Evolutionary conservation across 768 basidiomycete species (phyloP).

Genomic region (Fomitopsis serialis): DNA sequence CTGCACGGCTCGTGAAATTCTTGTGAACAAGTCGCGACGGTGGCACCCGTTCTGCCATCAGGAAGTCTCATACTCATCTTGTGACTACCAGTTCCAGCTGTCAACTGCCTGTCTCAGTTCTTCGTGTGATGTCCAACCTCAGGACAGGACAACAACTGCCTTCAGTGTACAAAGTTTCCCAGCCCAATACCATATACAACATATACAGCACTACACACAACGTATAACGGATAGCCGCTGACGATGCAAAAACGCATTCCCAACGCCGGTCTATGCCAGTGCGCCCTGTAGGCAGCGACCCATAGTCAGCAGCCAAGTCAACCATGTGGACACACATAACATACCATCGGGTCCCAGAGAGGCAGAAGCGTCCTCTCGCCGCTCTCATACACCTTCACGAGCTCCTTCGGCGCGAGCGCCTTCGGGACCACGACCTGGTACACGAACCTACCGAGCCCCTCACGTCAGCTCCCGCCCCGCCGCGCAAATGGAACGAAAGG

Average conservation of each 20-base stretch:
- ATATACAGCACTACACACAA: too few relatives aligned
- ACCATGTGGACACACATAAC: neutral
- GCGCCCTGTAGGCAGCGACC: neutral
- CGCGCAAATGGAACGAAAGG: neutral
- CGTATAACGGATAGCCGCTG: too few relatives aligned
- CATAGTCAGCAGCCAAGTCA: neutral
- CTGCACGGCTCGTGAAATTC: too few relatives aligned
- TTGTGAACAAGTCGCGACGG: too few relatives aligned
- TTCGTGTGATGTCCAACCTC: too few relatives aligned
- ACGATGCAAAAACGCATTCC: neutral
- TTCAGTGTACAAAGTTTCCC: too few relatives aligned
- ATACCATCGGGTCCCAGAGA: constrained; percentile 89
- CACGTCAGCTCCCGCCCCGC: neutral
- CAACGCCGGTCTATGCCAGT: neutral
- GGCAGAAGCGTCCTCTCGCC: constrained; percentile 66
- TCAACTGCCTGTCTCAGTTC: too few relatives aligned
- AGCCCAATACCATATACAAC: too few relatives aligned
- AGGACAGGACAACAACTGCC: too few relatives aligned
- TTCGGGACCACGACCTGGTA: constrained; percentile 92
- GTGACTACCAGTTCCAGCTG: too few relatives aligned
- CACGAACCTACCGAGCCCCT: constrained; percentile 52
- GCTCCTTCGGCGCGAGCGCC: constrained; percentile 71
- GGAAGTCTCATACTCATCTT: too few relatives aligned
- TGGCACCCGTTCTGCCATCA: too few relatives aligned
- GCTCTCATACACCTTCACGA: constrained; percentile 73